Evolutionary conservation across 2,329 filamentous ascomycete species (phyloP), one percentile per base, ranked within the genome.

Genomic region (Hypoxylon sp.): DNA sequence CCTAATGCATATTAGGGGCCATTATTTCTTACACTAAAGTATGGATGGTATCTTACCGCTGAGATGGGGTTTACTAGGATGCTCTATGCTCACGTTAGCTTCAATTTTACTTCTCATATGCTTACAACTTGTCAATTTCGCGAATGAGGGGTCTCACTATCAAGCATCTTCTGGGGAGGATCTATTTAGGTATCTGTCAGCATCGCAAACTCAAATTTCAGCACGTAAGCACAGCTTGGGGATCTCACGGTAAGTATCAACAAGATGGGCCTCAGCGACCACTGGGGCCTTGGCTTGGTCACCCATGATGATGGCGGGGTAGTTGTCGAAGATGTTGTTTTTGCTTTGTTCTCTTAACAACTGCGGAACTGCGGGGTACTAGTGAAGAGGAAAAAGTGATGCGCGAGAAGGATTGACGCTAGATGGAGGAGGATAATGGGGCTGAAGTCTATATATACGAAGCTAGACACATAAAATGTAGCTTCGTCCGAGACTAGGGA

Each of bases 201-300:
- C 71, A 67, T 60, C 43, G 34, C 34, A 41, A 41, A 17, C 17
- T 19, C 28, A 23, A n/a, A 9, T 58, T 58, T 19, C 62, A 43
- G 36, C 64, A 62, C 46, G 17, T 28, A 34, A 49, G 41, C 43
- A 41, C 25, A 5, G 17, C 11, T 61, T 17, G 38, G 49, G 30
- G 17, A 61, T 73, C 88, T 85, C 81, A 90, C 88, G 87, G 77
- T 84, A 93, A 19, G 91, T 94, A 80, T 93, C 90, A 74, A 93
- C 91, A 77, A 90, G 82, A 80, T 93, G 91, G 76, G 91, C 91
- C 84, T 94, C 92, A 68, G 86, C 85, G 75, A 94, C 91, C 75
- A 92, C 90, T 51, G 86, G 87, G 73, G 74, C 77, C 79, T 83
- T 86, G 75, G 80, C 79, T 69, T 80, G 79, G 63, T 80, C 81